Evolutionary conservation across 768 basidiomycete genomes (phyloP), one percentile per base, ranked within the genome.

Genomic region (Boletales sp.): DNA sequence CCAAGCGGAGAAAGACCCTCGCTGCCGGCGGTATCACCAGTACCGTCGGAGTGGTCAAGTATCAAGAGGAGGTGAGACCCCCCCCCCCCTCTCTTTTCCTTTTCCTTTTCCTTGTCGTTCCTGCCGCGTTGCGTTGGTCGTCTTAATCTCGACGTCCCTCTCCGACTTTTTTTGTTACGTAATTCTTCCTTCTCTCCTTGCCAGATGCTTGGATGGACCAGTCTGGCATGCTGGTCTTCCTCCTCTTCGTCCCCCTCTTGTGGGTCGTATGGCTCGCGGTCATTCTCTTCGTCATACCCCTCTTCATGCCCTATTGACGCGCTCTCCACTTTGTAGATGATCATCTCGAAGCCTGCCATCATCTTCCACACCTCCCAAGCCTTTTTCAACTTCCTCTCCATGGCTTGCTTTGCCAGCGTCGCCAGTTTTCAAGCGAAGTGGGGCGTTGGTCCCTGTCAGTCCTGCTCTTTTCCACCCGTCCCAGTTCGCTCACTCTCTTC

Each of bases 371-470:
- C 80, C 30, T 83, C 80, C 3, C 88, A 95, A 73, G 78, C 83
- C 47, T 94, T 97, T 76, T 93, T 95, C 82, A 86, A 87, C 66
- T 96, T 97, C 64, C 78, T 97, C 41, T 82, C 90, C 12, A 87
- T 95, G 82, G 87, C 86, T 41, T 94, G 91, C 63, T 93, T 91
- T 59, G 94, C 89, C 8, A 85, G 87, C 58, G 88, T 93, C 4
- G 94, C 94, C 0, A 73, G 76, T 18, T 97, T 95, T 68, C 94
- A 97, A 60, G 84, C 89, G 5, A 86, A 87, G 57, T 94, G 82
- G 81, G 62, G 75, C 10, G 78, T 95, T 19, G 90, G 90, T 8
- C 90, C 91, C 35, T 96, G 94, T 95, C 58, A 58, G 92, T 81
- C 15, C 44, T 35, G 3, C 30, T 41, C 49, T 41, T 17, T 37